phyloP scores from a whole-genome alignment of 139 green algal genomes.

The Chlorella vulgaris region DNA sequence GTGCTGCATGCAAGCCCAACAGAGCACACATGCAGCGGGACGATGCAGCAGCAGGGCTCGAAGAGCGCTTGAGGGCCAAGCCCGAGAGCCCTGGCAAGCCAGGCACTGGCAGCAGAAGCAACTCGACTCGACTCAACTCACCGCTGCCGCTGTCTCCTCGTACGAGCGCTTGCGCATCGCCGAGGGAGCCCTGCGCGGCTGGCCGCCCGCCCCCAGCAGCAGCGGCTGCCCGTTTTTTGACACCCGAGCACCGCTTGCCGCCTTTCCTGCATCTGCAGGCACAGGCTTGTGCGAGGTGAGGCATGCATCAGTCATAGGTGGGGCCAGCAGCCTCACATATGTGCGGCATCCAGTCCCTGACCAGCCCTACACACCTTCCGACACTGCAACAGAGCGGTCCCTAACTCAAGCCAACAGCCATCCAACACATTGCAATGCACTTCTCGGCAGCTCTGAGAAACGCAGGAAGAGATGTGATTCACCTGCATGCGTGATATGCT shows the following conservation, averaged over 20 bases:
- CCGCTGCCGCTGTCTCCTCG: not conserved
- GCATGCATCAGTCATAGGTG: too few relatives aligned
- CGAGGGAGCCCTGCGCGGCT: constrained; percentile 36
- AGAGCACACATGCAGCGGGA: not conserved
- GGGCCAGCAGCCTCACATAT: not conserved
- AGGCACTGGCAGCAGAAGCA: not conserved
- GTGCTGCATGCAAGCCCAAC: too few relatives aligned
- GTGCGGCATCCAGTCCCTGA: not conserved
- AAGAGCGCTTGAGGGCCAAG: not conserved
- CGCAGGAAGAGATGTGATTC: not conserved
- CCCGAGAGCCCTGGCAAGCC: not conserved
- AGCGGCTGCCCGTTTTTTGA: constrained; percentile 41
- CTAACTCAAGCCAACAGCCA: not conserved
- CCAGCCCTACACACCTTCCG: too few relatives aligned
- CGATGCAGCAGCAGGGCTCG: not conserved
- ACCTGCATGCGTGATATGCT: constrained; percentile 21
- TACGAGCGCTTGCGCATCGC: constrained; percentile 30
- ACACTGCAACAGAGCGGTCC: too few relatives aligned
- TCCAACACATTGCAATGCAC: too few relatives aligned
- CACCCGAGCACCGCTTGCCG: not conserved
- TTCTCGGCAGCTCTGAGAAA: too few relatives aligned
- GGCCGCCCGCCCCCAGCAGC: not conserved
- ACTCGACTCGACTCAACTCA: not conserved
- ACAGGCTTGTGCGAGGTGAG: not conserved
- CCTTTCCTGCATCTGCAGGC: constrained; percentile 11